These are phyloP conservation scores for Parsonsia alboflavescens DNA, from an alignment of 257 asterid genomes.

Conservation along the genomic window DNA sequence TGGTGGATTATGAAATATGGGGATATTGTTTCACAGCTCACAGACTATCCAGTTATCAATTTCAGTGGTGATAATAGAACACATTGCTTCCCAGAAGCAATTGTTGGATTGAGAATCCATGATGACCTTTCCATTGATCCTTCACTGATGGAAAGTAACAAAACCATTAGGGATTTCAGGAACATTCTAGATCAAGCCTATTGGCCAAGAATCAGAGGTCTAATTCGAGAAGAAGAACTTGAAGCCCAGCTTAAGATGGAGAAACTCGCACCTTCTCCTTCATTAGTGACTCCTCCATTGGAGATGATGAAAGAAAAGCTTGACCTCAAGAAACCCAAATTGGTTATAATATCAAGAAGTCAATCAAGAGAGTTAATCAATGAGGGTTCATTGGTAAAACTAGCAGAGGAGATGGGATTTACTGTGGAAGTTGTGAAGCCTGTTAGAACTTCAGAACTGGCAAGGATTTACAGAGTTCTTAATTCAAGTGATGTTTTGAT, in stretches of 20 bases:
- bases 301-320: conserved; percentile 8
- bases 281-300: neutral
- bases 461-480: conserved; percentile 42
- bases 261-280: conserved; percentile 17
- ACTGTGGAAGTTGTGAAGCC: conserved; percentile 54
- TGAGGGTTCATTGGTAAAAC: conserved; percentile 41
- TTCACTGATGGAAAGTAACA: conserved; percentile 31
- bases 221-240: conserved; percentile 32
- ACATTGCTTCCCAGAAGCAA: conserved; percentile 73
- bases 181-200: conserved; percentile 35
- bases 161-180: conserved; percentile 30
- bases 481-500: conserved; percentile 73
- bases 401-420: conserved; percentile 63
- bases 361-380: conserved; percentile 59
- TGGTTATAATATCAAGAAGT: conserved; percentile 51
- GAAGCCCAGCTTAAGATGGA: conserved; percentile 13
- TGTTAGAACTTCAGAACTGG: conserved; percentile 44
- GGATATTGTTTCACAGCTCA: conserved; percentile 34
- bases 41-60: conserved; percentile 41
- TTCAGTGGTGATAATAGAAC: conserved; percentile 43
- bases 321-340: conserved; percentile 33
- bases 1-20: conserved; percentile 50
- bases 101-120: conserved; percentile 71
- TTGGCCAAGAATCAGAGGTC: conserved; percentile 36
- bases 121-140: conserved; percentile 47